A percentile compares a stretch with the other conserved stretches of the same genome.
These are phyloP conservation scores for Colletotrichum endophyticum DNA, from an alignment of 2,329 filamentous ascomycete species.

Conservation along the genomic window DNA sequence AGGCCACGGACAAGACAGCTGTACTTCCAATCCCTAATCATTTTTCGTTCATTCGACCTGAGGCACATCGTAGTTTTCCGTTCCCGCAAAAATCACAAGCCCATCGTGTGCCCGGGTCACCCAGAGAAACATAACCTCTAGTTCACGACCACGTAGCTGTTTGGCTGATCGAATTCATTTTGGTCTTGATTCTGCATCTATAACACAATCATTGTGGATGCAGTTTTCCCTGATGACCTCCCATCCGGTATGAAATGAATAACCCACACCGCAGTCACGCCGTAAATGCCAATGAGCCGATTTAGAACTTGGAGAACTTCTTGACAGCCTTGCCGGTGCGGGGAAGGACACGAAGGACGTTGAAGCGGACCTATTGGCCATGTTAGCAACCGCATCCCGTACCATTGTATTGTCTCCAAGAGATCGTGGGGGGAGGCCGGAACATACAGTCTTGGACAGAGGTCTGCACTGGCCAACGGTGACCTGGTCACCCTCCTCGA, in stretches of 20 bases:
- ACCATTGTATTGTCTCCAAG: not conserved
- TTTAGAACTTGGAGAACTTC: conserved; percentile 98
- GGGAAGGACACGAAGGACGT: conserved; percentile 97
- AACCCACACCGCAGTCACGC: conserved; percentile 53
- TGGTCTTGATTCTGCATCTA: conserved; percentile 41
- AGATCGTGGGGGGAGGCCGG: not conserved
- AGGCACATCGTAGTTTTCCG: conserved; percentile 21
- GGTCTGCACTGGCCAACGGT: conserved; percentile 99
- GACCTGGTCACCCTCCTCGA: conserved; percentile 98
- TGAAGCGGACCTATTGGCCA: conserved; percentile 85
- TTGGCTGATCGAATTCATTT: conserved; percentile 27
- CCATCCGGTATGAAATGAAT: conserved; percentile 34
- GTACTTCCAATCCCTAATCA: conserved; percentile 12
- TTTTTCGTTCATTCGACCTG: conserved; percentile 20
- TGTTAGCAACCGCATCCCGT: not conserved
- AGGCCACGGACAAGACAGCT: not conserved
- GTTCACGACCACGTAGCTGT: conserved; percentile 43
- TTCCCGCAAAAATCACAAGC: conserved; percentile 22
- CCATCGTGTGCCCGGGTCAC: conserved; percentile 18
- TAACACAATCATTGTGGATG: conserved; percentile 43
- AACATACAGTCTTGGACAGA: conserved; percentile 97
- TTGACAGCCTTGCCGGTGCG: conserved; percentile 97
- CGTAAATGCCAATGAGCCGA: conserved; percentile 57
- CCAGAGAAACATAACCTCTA: conserved; percentile 14
- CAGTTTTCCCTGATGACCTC: conserved; percentile 25